phyloP scores from a whole-genome alignment of 1,284 basidiomycete species.

The Phaffia rhodozyma region DNA sequence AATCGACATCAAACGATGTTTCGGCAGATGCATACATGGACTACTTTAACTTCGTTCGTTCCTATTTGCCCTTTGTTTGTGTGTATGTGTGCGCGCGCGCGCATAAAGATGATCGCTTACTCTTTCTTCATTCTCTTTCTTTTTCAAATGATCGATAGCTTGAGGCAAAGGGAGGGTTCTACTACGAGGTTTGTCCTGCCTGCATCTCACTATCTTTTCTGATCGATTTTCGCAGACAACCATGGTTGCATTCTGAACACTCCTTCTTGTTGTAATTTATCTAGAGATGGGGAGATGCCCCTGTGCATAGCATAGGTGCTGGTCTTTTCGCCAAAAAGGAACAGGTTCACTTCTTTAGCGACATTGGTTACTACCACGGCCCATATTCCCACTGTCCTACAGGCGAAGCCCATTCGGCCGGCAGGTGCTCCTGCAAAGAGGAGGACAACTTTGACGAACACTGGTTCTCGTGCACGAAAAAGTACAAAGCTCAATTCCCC shows the following conservation, averaged over 20 bases:
- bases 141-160: conserved; percentile 31
- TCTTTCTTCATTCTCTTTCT: too few species aligned
- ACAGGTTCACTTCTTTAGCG: conserved; percentile 58
- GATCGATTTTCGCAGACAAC: not conserved
- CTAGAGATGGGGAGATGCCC: conserved; percentile 78
- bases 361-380: conserved; percentile 15
- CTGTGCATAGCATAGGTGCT: conserved; percentile 68
- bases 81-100: too few species aligned
- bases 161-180: conserved; percentile 67
- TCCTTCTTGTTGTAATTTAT: conserved; percentile 7
- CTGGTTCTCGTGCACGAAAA: conserved; percentile 24
- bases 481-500: conserved; percentile 5
- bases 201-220: conserved; percentile 26
- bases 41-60: conserved; percentile 51
- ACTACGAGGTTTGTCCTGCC: conserved; percentile 52
- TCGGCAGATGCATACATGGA: conserved; percentile 50
- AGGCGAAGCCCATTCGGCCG: conserved; percentile 32
- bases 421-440: conserved; percentile 34
- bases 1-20: conserved; percentile 58
- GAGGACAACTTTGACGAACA: conserved; percentile 36
- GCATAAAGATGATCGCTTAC: too few species aligned
- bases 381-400: conserved; percentile 31
- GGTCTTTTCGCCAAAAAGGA: conserved; percentile 56
- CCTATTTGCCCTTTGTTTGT: too few species aligned
- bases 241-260: not conserved